These are phyloP conservation scores for Globisporangium iwayamae DNA, from an alignment of 352 stramenopile genomes.

Conservation along the genomic window DNA sequence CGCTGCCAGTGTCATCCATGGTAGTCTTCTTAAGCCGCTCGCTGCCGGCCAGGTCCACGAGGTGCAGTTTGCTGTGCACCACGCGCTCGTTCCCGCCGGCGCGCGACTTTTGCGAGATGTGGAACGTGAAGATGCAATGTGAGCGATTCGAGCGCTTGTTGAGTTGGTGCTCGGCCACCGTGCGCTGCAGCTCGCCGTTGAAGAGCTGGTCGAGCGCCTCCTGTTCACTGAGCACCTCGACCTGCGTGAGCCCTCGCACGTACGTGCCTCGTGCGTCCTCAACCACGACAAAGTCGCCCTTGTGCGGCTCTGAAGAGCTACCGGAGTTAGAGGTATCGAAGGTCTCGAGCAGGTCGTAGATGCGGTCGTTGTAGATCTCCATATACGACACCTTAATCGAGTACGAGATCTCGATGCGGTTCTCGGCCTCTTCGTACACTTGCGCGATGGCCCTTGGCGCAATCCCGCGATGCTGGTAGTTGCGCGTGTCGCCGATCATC, in stretches of 20 bases:
- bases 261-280: slow-evolving; percentile 81
- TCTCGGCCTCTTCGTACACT: slow-evolving; percentile 88
- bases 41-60: slow-evolving; percentile 94
- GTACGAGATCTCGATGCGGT: slow-evolving; percentile 87
- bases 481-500: slow-evolving; percentile 90
- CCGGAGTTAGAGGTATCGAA: slow-evolving; percentile 11
- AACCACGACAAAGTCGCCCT: slow-evolving; percentile 75
- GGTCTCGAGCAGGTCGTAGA: slow-evolving; percentile 87
- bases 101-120: slow-evolving; percentile 87
- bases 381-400: slow-evolving; percentile 90
- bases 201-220: slow-evolving; percentile 92
- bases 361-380: slow-evolving; percentile 96
- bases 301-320: slow-evolving; percentile 12
- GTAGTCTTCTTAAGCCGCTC: slow-evolving; percentile 93
- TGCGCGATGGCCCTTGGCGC: slow-evolving; percentile 84
- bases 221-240: slow-evolving; percentile 75
- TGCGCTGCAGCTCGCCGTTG: slow-evolving; percentile 89
- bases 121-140: slow-evolving; percentile 92
- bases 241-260: slow-evolving; percentile 85
- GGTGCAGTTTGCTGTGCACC: slow-evolving; percentile 87
- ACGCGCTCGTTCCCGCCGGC: slow-evolving; percentile 70
- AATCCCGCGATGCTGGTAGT: slow-evolving; percentile 90
- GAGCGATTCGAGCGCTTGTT: slow-evolving; percentile 94
- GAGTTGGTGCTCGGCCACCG: slow-evolving; percentile 90
- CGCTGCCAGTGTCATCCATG: slow-evolving; percentile 40